Base-by-base conservation (phyloP, 1,284 basidiomycete genomes). In the Naganishia cerealis region DNA sequence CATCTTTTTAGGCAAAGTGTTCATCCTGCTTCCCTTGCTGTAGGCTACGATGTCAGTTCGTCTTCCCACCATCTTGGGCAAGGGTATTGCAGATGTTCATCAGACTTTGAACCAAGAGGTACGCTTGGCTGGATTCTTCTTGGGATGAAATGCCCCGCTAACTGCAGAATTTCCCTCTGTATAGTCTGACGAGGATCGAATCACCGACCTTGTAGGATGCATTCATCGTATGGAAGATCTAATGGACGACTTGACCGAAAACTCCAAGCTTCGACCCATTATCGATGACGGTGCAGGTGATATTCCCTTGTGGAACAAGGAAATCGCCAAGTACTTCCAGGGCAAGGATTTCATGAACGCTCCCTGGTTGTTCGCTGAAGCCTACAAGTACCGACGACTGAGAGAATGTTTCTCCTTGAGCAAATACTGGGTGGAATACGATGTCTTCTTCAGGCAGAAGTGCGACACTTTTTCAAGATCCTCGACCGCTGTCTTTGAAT, bases 381-480 rank as follows among this genome's bases (percentile, higher is more conserved):
- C 94, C 18, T 97, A 97, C 86, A 97, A 97, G 82, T 97, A 97
- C 81, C 90, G 94, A 75, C 88, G 93, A 72, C 85, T 99, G 67
- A 92, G 92, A 72, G 94, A 97, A 80, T 94, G 92, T 82, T 98
- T 98, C 82, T 93, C 90, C 72, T 84, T 93, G 71, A 92, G 90
- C 84, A 93, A 91, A 78, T 89, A 87, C 81, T 98, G 93, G 92
- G 86, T 85, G 71, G 86, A 90, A 74, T 96, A 94, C 75, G 92
- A 83, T 71, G 81, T 83, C 76, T 95, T 94, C 81, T 94, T 93
- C 83, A 85, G 92, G 70, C 91, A 94, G 81, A 94, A 93, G 74
- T 97, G 93, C 78, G 94, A 97, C 78, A 97, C 95, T 2, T 98
- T 98, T 81, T 90, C 92, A 29, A 91, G 94, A 72, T 97, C 94